Percentiles rank a stretch among this genome's conserved stretches.
Evolutionary conservation across 176 grass and related monocot genomes (phyloP).

Genomic region (Pontederia crassipes): DNA sequence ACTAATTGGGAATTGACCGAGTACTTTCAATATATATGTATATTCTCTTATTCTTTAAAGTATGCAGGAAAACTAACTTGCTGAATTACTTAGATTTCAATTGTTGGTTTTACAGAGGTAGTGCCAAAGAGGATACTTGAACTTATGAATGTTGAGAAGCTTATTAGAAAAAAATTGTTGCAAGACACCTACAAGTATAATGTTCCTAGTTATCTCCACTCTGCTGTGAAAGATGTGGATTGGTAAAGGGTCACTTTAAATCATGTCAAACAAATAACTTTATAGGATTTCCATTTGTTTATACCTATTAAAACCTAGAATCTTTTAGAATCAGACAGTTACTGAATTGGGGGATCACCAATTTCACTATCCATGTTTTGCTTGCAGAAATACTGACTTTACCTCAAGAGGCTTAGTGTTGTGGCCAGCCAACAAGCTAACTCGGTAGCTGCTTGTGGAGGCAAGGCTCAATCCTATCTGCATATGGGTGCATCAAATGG

Average conservation of each 20-base stretch:
- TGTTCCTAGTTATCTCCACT: neutral
- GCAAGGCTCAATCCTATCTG: constrained; percentile 36
- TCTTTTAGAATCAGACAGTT: neutral
- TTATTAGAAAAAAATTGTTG: constrained; percentile 42
- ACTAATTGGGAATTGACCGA: constrained; percentile 46
- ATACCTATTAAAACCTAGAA: too few species aligned
- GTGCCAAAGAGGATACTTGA: constrained; percentile 58
- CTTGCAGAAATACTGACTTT: constrained; percentile 63
- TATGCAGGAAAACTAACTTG: neutral
- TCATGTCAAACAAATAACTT: neutral
- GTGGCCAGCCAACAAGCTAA: constrained; percentile 24
- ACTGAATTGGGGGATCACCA: too few species aligned
- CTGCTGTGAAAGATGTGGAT: neutral
- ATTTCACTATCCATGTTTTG: constrained; percentile 11
- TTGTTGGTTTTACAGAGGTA: constrained; percentile 28
- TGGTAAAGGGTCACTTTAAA: neutral
- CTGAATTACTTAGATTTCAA: neutral
- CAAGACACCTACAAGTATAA: constrained; percentile 63
- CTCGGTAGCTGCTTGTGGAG: constrained; percentile 28
- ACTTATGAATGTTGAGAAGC: constrained; percentile 43
- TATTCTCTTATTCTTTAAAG: neutral
- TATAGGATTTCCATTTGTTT: neutral
- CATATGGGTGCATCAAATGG: constrained; percentile 35
- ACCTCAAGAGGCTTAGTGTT: constrained; percentile 27
- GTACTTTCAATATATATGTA: constrained; percentile 4